Evolutionary conservation across 106 monocot species (phyloP), one percentile per base, ranked within the genome.

Genomic region (Dactylorhiza incarnata): DNA sequence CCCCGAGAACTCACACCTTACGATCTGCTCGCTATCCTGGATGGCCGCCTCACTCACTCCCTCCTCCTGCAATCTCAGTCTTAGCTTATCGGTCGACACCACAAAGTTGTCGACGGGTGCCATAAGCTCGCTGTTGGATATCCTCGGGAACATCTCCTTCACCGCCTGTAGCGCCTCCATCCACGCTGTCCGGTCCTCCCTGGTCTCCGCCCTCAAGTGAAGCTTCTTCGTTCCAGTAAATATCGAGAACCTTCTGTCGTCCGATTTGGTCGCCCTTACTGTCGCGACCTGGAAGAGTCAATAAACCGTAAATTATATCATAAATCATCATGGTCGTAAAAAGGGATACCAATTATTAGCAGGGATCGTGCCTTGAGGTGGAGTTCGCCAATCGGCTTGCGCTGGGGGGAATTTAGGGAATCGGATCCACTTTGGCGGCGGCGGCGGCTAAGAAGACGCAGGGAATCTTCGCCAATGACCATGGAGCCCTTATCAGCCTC

Each of bases 91-190:
- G 0, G 85, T 91, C 5, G 89, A 91, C 10, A 91, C 80, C 1
- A 65, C 56, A 12, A 79, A 74, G 13, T 74, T 78, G 15, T 91
- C 87, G 54, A 83, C 73, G 19, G 97, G 91, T 7, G 81, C 86
- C 87, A 91, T 85, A 29, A 89, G 75, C 81, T 95, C 94, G 62
- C 86, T 81, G 55, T 87, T 89, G 7, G 89, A 89, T 61, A 95
- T 85, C 58, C 91, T 70, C 0, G 91, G 94, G 73, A 87, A 95
- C 94, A 95, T 95, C 51, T 91, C 91, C 78, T 95, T 95, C 61
- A 87, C 85, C 15, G 91, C 83, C 76, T 83, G 82, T 71, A 94
- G 78, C 8, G 87, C 87, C 26, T 91, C 91, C 82, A 91, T 54
- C 94, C 94, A 94, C 53, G 61, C 45, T 15, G 52, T 68, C 16